Percentiles rank a stretch among this genome's conserved stretches.
Conservation (phyloP, 345 rosid genomes). For the Clausena lansium region DNA sequence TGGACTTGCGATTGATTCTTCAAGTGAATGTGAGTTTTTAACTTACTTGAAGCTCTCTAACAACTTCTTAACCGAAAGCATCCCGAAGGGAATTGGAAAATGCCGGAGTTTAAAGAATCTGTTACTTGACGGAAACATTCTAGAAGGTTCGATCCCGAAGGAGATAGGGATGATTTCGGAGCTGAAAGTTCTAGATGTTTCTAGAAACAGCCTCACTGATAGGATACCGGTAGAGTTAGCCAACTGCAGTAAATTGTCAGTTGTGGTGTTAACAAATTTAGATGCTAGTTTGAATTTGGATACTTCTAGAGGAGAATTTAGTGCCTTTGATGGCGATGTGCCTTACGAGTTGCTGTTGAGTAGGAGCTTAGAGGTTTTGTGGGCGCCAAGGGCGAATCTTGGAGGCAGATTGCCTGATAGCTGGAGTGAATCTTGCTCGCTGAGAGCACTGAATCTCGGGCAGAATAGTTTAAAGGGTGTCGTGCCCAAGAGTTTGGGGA, state of each 20-base stretch:
- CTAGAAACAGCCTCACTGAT: slow-evolving; percentile 53
- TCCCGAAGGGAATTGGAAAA: slow-evolving; percentile 50
- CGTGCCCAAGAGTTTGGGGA: slow-evolving; percentile 36
- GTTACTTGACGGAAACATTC: slow-evolving; percentile 54
- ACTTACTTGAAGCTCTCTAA: slow-evolving; percentile 52
- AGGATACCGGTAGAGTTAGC: slow-evolving; percentile 50
- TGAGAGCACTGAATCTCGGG: slow-evolving; percentile 51
- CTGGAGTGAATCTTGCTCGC: slow-evolving; percentile 46
- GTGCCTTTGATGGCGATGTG: slow-evolving; percentile 48
- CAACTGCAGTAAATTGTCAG: slow-evolving; percentile 43
- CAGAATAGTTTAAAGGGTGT: slow-evolving; percentile 43
- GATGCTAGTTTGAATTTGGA: slow-evolving; percentile 18
- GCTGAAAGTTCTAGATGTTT: slow-evolving; percentile 59
- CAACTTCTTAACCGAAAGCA: slow-evolving; percentile 36
- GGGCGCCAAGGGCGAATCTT: slow-evolving; percentile 77
- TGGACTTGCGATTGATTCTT: slow-evolving; percentile 25
- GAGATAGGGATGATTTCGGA: slow-evolving; percentile 54
- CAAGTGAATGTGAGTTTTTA: slow-evolving; percentile 34
- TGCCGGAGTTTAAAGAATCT: slow-evolving; percentile 45
- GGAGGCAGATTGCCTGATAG: slow-evolving; percentile 47
- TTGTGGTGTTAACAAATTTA: slow-evolving; percentile 49
- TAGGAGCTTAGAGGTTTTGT: slow-evolving; percentile 47
- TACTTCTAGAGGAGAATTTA: slow-evolving; percentile 44
- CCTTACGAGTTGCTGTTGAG: slow-evolving; percentile 41
- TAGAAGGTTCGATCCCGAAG: slow-evolving; percentile 50